Conservation (phyloP, 768 basidiomycete genomes). For the Leccinum rimulosum region DNA sequence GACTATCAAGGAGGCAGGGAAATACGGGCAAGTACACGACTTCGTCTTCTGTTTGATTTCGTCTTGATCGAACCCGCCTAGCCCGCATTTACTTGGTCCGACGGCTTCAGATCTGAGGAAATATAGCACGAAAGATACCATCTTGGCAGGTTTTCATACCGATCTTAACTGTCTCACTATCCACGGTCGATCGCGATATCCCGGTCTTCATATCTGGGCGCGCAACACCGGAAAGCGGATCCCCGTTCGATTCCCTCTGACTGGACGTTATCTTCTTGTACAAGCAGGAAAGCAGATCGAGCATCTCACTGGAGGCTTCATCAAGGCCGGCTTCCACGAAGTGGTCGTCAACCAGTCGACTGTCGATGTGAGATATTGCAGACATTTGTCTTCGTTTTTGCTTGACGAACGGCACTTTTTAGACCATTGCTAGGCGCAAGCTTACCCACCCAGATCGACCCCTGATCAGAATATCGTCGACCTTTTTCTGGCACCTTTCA, state of each 20-base stretch:
- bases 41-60: neutral
- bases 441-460: slow-evolving; percentile 69
- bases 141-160: slow-evolving; percentile 91
- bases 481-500: slow-evolving; percentile 93
- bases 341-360: slow-evolving; percentile 88
- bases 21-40: slow-evolving; percentile 64
- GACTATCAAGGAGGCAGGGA: slow-evolving; percentile 76
- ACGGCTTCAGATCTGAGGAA: slow-evolving; percentile 88
- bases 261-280: slow-evolving; percentile 79
- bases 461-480: slow-evolving; percentile 91
- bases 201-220: slow-evolving; percentile 92
- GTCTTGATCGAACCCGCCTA: slow-evolving; percentile 22
- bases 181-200: slow-evolving; percentile 81
- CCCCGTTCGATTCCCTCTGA: slow-evolving; percentile 79
- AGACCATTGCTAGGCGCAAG: slow-evolving; percentile 67
- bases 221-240: slow-evolving; percentile 91
- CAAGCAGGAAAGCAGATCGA: slow-evolving; percentile 97
- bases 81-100: slow-evolving; percentile 87
- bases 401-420: slow-evolving; percentile 1
- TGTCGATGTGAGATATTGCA: slow-evolving; percentile 47
- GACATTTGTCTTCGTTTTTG: neutral
- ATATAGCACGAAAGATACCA: slow-evolving; percentile 76
- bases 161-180: slow-evolving; percentile 95
- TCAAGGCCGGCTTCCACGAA: slow-evolving; percentile 94
- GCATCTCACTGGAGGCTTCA: slow-evolving; percentile 76